Percentiles rank a stretch among this genome's conserved stretches.
phyloP scores from a whole-genome alignment of 83 land plant genomes.

The Thuja plicata region DNA sequence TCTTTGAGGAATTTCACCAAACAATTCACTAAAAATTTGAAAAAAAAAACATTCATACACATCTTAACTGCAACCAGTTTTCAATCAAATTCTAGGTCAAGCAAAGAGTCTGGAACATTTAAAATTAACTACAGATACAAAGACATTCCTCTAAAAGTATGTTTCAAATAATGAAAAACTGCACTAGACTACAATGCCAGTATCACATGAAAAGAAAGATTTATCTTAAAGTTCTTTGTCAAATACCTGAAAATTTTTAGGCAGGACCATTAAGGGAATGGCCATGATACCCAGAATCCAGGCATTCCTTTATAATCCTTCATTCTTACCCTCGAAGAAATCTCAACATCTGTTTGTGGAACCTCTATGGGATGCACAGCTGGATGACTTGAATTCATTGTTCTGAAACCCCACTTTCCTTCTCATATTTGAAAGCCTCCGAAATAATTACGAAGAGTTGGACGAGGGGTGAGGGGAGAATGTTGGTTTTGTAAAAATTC shows the following conservation, averaged over 20 bases:
- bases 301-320: conserved; percentile 42
- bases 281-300: too few species aligned
- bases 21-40: too few species aligned
- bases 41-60: neutral
- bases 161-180: neutral
- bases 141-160: neutral
- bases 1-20: too few species aligned
- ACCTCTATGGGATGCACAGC: conserved; percentile 41
- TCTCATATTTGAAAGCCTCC: too few species aligned
- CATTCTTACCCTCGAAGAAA: conserved; percentile 20
- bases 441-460: too few species aligned
- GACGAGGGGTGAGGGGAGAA: too few species aligned
- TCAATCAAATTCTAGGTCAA: neutral
- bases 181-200: neutral
- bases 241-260: too few species aligned
- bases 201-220: too few species aligned
- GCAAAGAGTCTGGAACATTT: neutral
- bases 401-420: neutral
- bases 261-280: too few species aligned
- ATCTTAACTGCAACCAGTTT: neutral
- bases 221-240: too few species aligned
- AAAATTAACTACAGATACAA: neutral
- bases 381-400: conserved; percentile 26
- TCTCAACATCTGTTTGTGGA: conserved; percentile 15
- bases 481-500: too few species aligned